Evolutionary conservation across 768 basidiomycete species (phyloP).

Genomic region (Tricholoma saponaceum): DNA sequence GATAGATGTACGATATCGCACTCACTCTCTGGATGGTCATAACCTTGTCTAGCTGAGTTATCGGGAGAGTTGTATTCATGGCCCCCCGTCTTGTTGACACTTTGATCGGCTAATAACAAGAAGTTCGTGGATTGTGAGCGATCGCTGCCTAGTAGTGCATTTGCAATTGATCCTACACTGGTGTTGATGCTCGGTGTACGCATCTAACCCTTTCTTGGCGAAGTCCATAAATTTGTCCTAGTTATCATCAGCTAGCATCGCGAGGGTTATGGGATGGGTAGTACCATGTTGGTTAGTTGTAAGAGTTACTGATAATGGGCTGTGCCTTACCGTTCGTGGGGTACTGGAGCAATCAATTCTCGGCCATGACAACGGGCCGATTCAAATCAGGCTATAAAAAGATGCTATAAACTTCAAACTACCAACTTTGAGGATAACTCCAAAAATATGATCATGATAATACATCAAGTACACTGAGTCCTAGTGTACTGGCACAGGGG

Average conservation of each 20-base stretch:
- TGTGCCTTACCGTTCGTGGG: not conserved
- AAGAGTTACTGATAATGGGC: not conserved
- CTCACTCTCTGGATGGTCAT: conserved; percentile 27
- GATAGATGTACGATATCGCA: not conserved
- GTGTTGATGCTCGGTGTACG: conserved; percentile 42
- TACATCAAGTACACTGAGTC: not conserved
- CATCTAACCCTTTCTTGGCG: conserved; percentile 61
- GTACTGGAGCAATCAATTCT: not conserved
- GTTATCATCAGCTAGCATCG: not conserved
- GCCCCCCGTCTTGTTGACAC: conserved; percentile 57
- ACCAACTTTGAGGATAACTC: no score
- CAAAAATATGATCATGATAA: no score
- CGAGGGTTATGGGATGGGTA: not conserved
- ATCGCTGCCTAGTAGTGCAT: conserved; percentile 8
- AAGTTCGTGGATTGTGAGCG: conserved; percentile 12
- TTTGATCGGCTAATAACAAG: conserved; percentile 23
- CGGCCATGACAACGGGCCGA: not conserved
- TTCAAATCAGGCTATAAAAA: not conserved
- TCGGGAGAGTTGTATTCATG: conserved; percentile 58
- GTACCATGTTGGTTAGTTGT: not conserved
- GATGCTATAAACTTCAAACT: no score
- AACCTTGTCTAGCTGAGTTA: conserved; percentile 30
- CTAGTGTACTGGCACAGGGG: not conserved
- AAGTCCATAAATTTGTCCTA: conserved; percentile 68
- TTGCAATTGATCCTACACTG: conserved; percentile 29